Conservation (phyloP, 2,329 filamentous ascomycete species). For the Triangularia setosa region DNA sequence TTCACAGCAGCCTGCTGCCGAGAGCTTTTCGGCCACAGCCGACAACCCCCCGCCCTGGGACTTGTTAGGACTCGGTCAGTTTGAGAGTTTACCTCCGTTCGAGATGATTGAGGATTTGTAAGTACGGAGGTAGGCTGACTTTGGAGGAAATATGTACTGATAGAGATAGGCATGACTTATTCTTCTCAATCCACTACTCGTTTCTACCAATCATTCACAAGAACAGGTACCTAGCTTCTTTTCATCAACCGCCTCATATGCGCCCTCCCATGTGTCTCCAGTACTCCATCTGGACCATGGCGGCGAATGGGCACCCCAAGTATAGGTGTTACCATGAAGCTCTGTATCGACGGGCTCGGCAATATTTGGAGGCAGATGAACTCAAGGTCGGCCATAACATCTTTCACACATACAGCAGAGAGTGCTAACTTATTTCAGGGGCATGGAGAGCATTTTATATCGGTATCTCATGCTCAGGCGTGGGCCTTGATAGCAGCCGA, state of each 20-base stretch:
- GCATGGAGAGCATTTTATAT: conserved; percentile 75
- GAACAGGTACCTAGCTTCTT: conserved; percentile 67
- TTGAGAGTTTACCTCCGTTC: conserved; percentile 73
- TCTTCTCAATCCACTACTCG: conserved; percentile 70
- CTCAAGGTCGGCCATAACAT: conserved; percentile 57
- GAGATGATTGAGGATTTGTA: conserved; percentile 82
- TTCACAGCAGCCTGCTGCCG: background rate
- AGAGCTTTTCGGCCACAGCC: background rate
- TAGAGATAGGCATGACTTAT: conserved; percentile 59
- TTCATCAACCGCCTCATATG: conserved; percentile 67
- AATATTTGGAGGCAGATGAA: conserved; percentile 80
- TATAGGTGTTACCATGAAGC: conserved; percentile 69
- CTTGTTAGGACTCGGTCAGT: conserved; percentile 74
- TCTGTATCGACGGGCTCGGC: conserved; percentile 77
- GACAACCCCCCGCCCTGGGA: conserved; percentile 50
- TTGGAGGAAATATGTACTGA: background rate
- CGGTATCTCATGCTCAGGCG: conserved; percentile 73
- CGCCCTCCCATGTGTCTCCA: conserved; percentile 78
- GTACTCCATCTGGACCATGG: conserved; percentile 85
- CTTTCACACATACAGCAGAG: background rate
- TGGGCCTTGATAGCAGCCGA: conserved; percentile 73
- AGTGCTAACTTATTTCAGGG: conserved; percentile 41
- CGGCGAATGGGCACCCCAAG: conserved; percentile 66
- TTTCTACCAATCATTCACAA: conserved; percentile 75
- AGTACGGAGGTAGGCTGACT: conserved; percentile 28